phyloP scores from a whole-genome alignment of 169 alveolate genomes.

The Plasmodium inui region DNA sequence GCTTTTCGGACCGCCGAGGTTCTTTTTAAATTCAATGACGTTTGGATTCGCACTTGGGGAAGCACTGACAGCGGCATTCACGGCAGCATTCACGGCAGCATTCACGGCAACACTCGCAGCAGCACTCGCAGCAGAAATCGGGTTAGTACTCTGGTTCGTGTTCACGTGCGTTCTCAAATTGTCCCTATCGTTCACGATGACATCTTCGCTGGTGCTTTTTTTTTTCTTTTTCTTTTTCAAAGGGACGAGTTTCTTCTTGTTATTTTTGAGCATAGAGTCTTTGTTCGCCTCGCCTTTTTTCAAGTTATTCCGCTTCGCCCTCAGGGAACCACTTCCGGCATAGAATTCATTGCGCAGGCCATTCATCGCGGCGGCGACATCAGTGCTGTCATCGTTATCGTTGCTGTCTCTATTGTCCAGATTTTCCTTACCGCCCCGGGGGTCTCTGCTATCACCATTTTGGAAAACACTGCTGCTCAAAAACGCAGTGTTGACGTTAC shows the following conservation, averaged over 20 bases:
- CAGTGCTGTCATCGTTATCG: neutral
- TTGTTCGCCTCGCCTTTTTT: neutral
- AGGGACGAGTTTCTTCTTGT: conserved; percentile 12
- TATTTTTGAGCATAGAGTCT: neutral
- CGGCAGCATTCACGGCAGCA: neutral
- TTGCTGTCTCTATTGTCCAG: neutral
- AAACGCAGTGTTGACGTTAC: neutral
- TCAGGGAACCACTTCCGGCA: neutral
- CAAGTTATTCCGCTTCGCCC: neutral
- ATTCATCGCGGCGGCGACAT: neutral
- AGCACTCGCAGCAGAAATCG: neutral
- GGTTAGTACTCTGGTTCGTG: neutral
- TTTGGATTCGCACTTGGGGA: neutral
- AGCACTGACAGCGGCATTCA: neutral
- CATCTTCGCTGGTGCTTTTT: conserved; percentile 24
- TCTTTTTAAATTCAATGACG: neutral
- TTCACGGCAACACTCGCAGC: neutral
- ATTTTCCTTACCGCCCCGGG: neutral
- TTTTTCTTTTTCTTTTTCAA: conserved; percentile 28
- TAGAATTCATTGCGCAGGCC: neutral
- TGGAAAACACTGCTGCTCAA: neutral
- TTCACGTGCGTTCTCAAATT: neutral
- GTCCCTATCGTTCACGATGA: conserved; percentile 22
- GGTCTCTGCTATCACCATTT: neutral
- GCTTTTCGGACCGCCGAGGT: neutral